Evolutionary conservation across 371 early-diverging fungal species (phyloP), one percentile per base, ranked within the genome.

Genomic region (Mucor mucedo): DNA sequence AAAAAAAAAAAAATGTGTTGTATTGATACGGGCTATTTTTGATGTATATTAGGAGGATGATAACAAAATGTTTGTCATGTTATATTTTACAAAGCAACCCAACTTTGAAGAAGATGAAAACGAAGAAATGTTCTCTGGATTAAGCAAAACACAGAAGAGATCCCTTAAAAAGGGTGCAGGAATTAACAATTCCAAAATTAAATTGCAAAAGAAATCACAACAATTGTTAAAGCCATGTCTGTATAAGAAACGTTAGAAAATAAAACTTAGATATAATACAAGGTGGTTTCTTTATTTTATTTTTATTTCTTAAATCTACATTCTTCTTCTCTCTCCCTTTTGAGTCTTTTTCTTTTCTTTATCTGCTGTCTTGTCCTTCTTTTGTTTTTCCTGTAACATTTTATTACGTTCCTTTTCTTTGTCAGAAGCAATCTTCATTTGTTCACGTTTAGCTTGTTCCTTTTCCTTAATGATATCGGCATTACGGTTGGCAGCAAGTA

Each of bases 61-160:
- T 38, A 96, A 94, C 85, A 94, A 93, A 65, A 95, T 95, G 96
- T 97, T 97, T 84, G 84, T 93, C 56, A 82, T 95, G 78, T 76
- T 96, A 27, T 91, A 94, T 41, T 94, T 95, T 65, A 72, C 81
- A 49, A 95, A 94, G 63, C 65, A 66, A 60, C 52, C 55, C 13
- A 62, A 54, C 5, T 47, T 13, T n/a, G 63, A 63, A n/a, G 73
- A 76, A 28, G 79, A 70, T 41, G 62, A 68, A 13, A 75, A 77
- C 13, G 55, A 61, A 4, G 80, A 68, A 35, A 60, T 79, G 63
- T 47, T 75, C 38, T 62, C 66, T 45, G 79, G 76, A n/a, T 55
- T 81, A 11, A 74, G 64, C 59, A 84, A 84, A 63, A 76, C 75
- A 39, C 71, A 77, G 57, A 85, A 78, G 55, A 71, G 78, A 50